These are phyloP conservation scores for Gleditsia sinensis DNA, from an alignment of 306 rosid species.

Conservation along the genomic window DNA sequence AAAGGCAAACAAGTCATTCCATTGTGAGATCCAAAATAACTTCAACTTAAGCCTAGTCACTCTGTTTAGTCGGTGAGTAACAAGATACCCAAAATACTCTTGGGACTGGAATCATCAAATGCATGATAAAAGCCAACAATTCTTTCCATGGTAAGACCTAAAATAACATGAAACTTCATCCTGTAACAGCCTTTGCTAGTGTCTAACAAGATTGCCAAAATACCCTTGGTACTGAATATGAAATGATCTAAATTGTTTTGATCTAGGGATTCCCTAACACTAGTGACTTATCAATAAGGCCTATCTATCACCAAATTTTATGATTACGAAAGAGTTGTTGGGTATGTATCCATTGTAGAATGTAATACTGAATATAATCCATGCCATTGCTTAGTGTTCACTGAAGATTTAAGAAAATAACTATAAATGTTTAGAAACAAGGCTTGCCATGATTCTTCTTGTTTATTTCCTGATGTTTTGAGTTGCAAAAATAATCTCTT, in stretches of 20 bases:
- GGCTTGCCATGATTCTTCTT: constrained; percentile 3
- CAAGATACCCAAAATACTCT: too few relatives aligned
- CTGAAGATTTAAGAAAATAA: neutral
- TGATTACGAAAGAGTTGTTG: constrained; percentile 18
- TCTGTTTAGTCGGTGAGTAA: too few relatives aligned
- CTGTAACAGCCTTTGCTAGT: neutral
- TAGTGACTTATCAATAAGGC: neutral
- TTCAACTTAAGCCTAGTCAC: too few relatives aligned
- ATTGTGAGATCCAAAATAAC: too few relatives aligned
- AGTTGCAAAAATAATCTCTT: constrained; percentile 20
- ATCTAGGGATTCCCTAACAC: neutral
- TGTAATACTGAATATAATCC: constrained; percentile 7
- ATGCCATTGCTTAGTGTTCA: neutral
- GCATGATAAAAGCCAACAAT: neutral
- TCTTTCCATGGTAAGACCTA: neutral
- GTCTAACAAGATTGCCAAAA: neutral
- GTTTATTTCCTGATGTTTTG: constrained; percentile 9
- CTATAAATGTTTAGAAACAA: constrained; percentile 22
- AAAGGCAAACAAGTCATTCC: neutral
- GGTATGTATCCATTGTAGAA: neutral
- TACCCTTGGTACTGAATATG: neutral
- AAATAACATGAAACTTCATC: neutral
- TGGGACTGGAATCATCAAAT: neutral
- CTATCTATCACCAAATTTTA: constrained; percentile 6
- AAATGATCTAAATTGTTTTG: neutral